Base-by-base conservation (phyloP, 2,329 filamentous ascomycete species). In the Escovopsis weberi region DNA sequence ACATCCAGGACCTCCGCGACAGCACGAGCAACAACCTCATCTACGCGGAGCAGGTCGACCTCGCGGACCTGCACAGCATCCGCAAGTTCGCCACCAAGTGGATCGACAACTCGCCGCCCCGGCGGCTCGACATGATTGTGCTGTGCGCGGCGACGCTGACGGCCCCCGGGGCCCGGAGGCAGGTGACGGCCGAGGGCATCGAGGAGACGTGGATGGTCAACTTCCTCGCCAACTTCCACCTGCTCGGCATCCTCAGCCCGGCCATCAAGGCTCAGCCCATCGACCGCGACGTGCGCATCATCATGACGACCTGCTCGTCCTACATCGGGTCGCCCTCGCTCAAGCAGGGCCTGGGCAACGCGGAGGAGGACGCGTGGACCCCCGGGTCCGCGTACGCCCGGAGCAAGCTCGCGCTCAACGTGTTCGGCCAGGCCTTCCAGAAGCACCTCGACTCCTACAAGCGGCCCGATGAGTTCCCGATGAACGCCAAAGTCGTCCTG, bases 191-290 rank as follows among this genome's bases (percentile, higher is more conserved):
- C 6, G 87, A 95, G 55, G 87, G 86, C 1, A 66, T 96, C 12
- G 89, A 96, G 57, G 74, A 81, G 50, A 89, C 83, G 47, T 96
- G 88, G 88, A 86, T 87, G 65, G 70, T 96, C 53, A 98, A 98
- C 58, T 98, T 87, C 60, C 72, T 98, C 34, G 82, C 87, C 48
- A 96, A 95, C 60, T 96, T 95, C 64, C 93, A 98, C 56, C 71
- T 98, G 4, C 71, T 98, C 37, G 85, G 84, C 50, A 93, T 98
- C 28, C 70, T 98, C 33, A 91, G 82, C 52, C 91, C 91, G 0
- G 89, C 91, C 0, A 71, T 98, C 46, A 78, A 86, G 50, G 86
- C 84, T 1, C 91, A 98, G 61, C 91, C 91, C 2, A 79, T 93
- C 43, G 91, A 98, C 59, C 78, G 91, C 53, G 91, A 98, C 59